Base-by-base conservation (phyloP, 2,329 filamentous ascomycete genomes). In the Penicillium sp. region DNA sequence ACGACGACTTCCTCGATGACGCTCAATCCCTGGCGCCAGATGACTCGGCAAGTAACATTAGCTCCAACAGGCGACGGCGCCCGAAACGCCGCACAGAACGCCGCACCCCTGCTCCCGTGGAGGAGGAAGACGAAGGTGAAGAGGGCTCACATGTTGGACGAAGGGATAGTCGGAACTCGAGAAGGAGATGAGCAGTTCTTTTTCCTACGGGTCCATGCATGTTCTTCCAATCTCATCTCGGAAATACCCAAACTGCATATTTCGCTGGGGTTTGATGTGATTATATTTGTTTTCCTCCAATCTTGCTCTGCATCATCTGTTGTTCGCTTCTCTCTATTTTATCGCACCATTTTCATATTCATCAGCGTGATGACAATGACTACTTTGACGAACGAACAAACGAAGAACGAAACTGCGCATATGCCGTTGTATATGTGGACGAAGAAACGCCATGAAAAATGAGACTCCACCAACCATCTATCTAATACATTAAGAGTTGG, bases 41-140 rank as follows among this genome's bases (percentile, higher is more conserved):
- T 64, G 81, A 83, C 68, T 81, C 78, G 23, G 81, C 81, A 9
- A 83, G 81, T 64, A 83, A 83, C 49, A 79, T 83, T 54, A 80
- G 78, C 63, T 79, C 78, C n/a, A 79, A 77, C 51, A 71, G 80
- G 50, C 72, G 76, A 26, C 74, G 81, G 31, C 73, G 79, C 47
- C 80, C 79, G 6, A 83, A 81, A 67, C 69, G 81, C 65, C 73
- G 81, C 5, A 81, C 75, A 13, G 81, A 83, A 67, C 75, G 81
- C 63, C 75, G 81, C n/a, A 83, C 81, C 2, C 81, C 81, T 8
- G 79, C 80, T 1, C 73, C 77, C 2, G 79, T 83, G 5, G 80
- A 81, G 61, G 80, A 82, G 56, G 81, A 82, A 67, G 79, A 82
- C 54, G 81, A 82, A 49, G 77, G 74, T 45, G 75, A 77, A 17